Conservation (phyloP, 2,329 filamentous ascomycete genomes). For the Fusarium anthophilum region DNA sequence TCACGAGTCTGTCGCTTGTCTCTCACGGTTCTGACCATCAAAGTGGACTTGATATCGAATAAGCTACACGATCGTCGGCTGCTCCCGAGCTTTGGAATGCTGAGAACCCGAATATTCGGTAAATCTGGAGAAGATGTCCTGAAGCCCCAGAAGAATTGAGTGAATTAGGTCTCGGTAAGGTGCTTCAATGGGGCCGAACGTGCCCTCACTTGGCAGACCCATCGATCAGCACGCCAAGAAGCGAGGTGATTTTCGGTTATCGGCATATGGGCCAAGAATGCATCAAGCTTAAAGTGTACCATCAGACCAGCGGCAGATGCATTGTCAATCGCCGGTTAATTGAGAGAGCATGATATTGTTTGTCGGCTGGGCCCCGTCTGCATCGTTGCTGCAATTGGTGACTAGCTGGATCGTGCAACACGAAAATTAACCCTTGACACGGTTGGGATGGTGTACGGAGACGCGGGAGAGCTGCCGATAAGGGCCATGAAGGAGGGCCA, state of each 20-base stretch:
- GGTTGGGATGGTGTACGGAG: slow-evolving; percentile 21
- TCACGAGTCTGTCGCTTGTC: not conserved
- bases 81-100: not conserved
- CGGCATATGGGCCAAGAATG: slow-evolving; percentile 5
- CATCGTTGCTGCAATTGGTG: not conserved
- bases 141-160: slow-evolving; percentile 2
- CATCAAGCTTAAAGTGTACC: not conserved
- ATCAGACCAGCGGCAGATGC: not conserved
- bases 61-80: not conserved
- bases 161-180: not conserved
- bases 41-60: not conserved
- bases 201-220: slow-evolving; percentile 1
- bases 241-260: slow-evolving; percentile 16
- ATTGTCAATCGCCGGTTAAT: not conserved
- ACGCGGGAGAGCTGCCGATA: slow-evolving; percentile 37
- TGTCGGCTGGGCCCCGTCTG: not conserved
- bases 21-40: not conserved
- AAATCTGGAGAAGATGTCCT: slow-evolving; percentile 15
- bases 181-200: not conserved
- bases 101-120: slow-evolving; percentile 1
- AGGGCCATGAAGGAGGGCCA: not conserved
- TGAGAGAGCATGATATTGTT: not conserved
- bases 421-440: not conserved
- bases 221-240: slow-evolving; percentile 1
- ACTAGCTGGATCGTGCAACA: not conserved